These are phyloP conservation scores for Seiridium unicorne DNA, from an alignment of 2,329 filamentous ascomycete genomes.

Conservation along the genomic window DNA sequence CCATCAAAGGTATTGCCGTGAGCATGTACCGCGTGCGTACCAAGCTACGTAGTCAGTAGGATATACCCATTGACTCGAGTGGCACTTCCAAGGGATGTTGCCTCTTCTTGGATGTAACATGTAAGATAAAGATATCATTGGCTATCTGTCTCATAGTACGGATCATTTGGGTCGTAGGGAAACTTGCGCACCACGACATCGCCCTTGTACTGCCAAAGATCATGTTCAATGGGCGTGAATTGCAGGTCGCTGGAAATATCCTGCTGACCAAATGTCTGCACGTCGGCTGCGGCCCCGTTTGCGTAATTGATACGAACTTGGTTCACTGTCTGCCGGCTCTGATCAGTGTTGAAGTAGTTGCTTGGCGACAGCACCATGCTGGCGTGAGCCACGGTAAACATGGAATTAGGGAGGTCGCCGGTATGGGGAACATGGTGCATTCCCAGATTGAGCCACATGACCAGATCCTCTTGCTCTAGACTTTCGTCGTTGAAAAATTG, in stretches of 20 bases:
- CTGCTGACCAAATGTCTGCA: background rate
- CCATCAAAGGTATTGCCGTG: no score
- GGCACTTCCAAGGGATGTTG: no score
- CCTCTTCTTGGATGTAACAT: no score
- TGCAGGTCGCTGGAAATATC: background rate
- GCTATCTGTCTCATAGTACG: background rate
- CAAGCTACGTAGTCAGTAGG: no score
- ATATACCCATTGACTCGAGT: no score
- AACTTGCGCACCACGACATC: background rate
- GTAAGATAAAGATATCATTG: background rate
- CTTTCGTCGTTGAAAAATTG: constrained; percentile 40
- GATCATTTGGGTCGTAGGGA: background rate
- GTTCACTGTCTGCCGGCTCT: background rate
- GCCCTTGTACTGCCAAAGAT: background rate
- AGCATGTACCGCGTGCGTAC: no score
- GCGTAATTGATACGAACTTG: background rate
- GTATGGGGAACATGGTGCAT: constrained; percentile 45
- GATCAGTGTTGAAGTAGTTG: constrained; percentile 22
- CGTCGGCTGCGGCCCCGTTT: background rate
- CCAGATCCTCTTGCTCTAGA: constrained; percentile 35
- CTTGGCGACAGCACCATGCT: constrained; percentile 33
- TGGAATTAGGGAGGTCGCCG: constrained; percentile 28
- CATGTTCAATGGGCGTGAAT: background rate
- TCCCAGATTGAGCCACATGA: constrained; percentile 48
- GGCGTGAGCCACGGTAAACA: constrained; percentile 19